Conservation (phyloP, 768 basidiomycete species). For the Lentinula sp. region DNA sequence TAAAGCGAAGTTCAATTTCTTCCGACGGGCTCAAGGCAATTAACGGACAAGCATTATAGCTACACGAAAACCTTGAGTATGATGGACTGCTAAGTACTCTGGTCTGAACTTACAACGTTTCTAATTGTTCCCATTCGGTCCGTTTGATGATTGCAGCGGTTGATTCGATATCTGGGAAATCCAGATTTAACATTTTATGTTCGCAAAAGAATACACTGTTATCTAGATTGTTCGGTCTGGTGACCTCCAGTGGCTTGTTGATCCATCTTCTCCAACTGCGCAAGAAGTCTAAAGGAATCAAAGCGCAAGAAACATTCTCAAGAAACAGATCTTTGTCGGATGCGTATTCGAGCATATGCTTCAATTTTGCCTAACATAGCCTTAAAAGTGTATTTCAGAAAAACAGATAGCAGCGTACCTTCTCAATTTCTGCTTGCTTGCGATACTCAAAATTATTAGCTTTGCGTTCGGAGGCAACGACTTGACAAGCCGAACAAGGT, state of each 20-base stretch:
- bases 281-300: conserved; percentile 58
- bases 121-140: conserved; percentile 60
- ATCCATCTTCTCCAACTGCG: conserved; percentile 70
- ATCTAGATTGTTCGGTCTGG: conserved; percentile 58
- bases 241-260: conserved; percentile 42
- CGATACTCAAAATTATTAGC: conserved; percentile 59
- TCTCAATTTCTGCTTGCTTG: conserved; percentile 72
- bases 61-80: conserved; percentile 6
- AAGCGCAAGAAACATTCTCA: conserved; percentile 46
- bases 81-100: neutral
- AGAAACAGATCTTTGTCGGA: conserved; percentile 36
- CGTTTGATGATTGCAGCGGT: conserved; percentile 50
- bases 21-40: conserved; percentile 41
- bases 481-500: conserved; percentile 60
- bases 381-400: conserved; percentile 8
- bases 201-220: conserved; percentile 61
- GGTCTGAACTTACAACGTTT: conserved; percentile 43
- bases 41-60: conserved; percentile 17
- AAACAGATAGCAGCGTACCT: conserved; percentile 36
- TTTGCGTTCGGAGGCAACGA: conserved; percentile 44
- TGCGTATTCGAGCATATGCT: conserved; percentile 54
- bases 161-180: conserved; percentile 61
- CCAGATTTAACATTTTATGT: conserved; percentile 57
- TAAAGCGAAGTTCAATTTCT: conserved; percentile 34
- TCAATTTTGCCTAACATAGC: conserved; percentile 50